phyloP scores from a whole-genome alignment of 2,329 filamentous ascomycete genomes.

The Aureobasidium pullulans region DNA sequence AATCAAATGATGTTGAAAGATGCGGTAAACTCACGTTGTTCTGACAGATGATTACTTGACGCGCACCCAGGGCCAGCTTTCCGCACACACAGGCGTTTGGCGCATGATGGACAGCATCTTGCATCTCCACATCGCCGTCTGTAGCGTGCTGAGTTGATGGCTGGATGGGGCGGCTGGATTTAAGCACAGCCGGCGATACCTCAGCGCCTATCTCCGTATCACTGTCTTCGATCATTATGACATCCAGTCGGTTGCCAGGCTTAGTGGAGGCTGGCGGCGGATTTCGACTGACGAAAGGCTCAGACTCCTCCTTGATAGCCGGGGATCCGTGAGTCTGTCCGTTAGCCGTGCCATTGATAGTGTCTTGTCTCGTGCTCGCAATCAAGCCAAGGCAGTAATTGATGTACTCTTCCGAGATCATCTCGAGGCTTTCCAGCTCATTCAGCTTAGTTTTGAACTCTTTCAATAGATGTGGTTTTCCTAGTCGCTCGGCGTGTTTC shows the following conservation, averaged over 20 bases:
- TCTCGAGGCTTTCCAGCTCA: slow-evolving; percentile 24
- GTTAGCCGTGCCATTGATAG: neutral
- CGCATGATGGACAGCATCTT: neutral
- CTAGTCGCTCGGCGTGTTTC: slow-evolving; percentile 21
- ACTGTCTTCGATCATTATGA: slow-evolving; percentile 1
- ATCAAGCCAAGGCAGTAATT: slow-evolving; percentile 15
- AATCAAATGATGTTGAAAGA: neutral
- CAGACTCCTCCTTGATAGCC: neutral
- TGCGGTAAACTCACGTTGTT: slow-evolving; percentile 17
- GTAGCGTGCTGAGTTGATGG: neutral
- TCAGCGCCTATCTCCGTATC: slow-evolving; percentile 3
- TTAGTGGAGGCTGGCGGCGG: neutral
- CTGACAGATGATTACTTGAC: slow-evolving; percentile 19
- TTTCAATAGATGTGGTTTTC: slow-evolving; percentile 17
- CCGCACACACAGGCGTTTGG: slow-evolving; percentile 17
- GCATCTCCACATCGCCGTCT: neutral
- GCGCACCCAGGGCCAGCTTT: slow-evolving; percentile 8
- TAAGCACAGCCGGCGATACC: neutral
- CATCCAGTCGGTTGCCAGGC: neutral
- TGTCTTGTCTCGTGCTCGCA: neutral
- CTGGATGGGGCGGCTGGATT: neutral
- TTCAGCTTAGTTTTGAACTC: slow-evolving; percentile 28
- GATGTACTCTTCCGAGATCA: slow-evolving; percentile 22
- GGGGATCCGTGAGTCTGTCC: neutral
- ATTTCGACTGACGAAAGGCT: neutral